Evolutionary conservation across 2,329 filamentous ascomycete species (phyloP).

Genomic region (Neonectria ditissima): DNA sequence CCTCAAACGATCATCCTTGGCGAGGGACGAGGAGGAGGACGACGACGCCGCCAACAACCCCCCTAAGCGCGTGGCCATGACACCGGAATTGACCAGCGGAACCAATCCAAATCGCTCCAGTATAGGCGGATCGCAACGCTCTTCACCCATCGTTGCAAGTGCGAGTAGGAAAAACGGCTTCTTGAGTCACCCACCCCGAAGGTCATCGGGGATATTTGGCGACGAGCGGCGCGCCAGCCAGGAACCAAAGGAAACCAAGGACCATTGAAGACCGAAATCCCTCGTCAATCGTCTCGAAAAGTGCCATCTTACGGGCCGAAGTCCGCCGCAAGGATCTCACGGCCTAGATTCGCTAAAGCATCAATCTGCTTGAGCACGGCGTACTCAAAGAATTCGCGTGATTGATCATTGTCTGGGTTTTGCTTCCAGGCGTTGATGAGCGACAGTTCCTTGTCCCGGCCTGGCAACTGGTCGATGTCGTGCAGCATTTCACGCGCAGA

Average conservation of each 20-base stretch:
- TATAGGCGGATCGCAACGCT: conserved; percentile 27
- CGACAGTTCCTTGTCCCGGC: conserved; percentile 57
- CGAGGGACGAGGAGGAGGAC: conserved; percentile 27
- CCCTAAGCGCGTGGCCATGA: conserved; percentile 42
- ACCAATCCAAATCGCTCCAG: conserved; percentile 21
- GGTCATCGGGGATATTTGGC: conserved; percentile 23
- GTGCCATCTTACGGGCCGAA: conserved; percentile 45
- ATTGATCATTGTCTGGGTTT: conserved; percentile 54
- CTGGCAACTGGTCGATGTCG: conserved; percentile 61
- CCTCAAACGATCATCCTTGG: conserved; percentile 34
- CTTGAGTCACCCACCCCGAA: conserved; percentile 17
- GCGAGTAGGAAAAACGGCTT: conserved; percentile 20
- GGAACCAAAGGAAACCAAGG: neutral
- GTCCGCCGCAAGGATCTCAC: conserved; percentile 56
- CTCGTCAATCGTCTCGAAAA: neutral
- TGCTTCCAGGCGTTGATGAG: conserved; percentile 59
- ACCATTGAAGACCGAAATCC: neutral
- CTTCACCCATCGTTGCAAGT: conserved; percentile 33
- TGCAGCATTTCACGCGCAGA: conserved; percentile 60
- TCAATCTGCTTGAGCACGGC: conserved; percentile 62
- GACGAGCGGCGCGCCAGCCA: neutral
- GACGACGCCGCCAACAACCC: conserved; percentile 31
- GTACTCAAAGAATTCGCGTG: conserved; percentile 61
- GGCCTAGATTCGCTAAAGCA: conserved; percentile 59
- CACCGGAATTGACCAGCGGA: conserved; percentile 36